Base-by-base conservation (phyloP, 805 yeast species). In the Metschnikowia shivogae region DNA sequence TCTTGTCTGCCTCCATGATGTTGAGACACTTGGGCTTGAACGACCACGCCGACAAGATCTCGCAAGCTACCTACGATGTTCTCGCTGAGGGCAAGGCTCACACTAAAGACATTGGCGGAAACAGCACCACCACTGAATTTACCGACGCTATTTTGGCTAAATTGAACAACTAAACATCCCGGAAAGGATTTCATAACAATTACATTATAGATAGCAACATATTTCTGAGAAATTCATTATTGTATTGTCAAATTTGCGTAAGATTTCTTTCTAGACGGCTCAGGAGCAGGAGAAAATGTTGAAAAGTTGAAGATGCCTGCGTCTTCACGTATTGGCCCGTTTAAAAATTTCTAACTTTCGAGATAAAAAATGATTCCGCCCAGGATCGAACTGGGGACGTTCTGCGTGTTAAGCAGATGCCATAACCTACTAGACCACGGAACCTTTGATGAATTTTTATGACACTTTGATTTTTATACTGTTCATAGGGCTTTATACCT, bases 361-460 rank as follows among this genome's bases (percentile, higher is more conserved):
- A 22, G 8, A 22, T 22, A 56, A 48, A 38, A 47, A 48, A 33
- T 89, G 97, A 89, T 86, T 88, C 82, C 87, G 89, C 97, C 97
- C 97, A 90, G 97, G 97, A 89, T 92, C 97, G 97, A 92, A 92
- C 97, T 89, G 97, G 97, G 97, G 97, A 92, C 97, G 92, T 88
- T 87, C 93, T 89, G 96, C 97, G 97, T 89, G 97, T 90, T 88
- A 89, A 88, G 97, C 97, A 89, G 93, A 87, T 87, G 97, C 96
- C 96, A 89, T 89, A 80, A 90, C 97, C 97, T 73, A 89, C 96
- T 89, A 89, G 96, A 89, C 97, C 96, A 89, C 89, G 57, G 51
- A 54, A 54, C 56, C 57, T 17, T 17, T 17, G 17, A 17, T 17
- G 17, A 17, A 17, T 17, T 17, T 3, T 17, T 2, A 2, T 17